Evolutionary conservation across 441 rosid species (phyloP), one percentile per base, ranked within the genome.

Genomic region (Mallotus repandus): DNA sequence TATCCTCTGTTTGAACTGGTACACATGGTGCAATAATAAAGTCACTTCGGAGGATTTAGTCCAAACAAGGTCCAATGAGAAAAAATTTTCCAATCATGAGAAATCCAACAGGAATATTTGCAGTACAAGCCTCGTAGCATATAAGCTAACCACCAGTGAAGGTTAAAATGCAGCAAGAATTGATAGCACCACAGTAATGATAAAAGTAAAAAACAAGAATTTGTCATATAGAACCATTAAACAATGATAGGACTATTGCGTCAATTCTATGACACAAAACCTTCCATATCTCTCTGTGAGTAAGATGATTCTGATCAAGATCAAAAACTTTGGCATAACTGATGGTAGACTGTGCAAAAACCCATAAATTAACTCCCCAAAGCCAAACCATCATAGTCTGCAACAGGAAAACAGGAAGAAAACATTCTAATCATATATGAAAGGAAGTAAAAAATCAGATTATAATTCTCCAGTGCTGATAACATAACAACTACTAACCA

Each of bases 301-400:
- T 88, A 61, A 94, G 98, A 88, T 92, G 96, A 81, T 86, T 88
- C 76, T 92, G 94, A 82, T 96, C 92, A 63, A 92, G 88, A 79
- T 86, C 83, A 67, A 96, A 96, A 66, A 92, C 82, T 68, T 85
- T 86, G 62, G 89, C 89, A 78, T 92, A 96, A 77, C 83, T 90
- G 65, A 96, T 84, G 71, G 85, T 93, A 49, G 96, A 85, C 83
- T 88, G 94, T 15, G 92, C 69, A 77, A 96, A 96, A 58, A 91
- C 91, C 98, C 94, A 94, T 74, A 91, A 76, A 71, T 91, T 94
- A 61, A 92, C 81, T 77, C 98, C 99, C 98, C 98, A 96, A 46
- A 96, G 89, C 99, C 99, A 96, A 66, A 92, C 97, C 96, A 90
- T 88, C 91, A 88, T 76, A 48, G 97, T 92, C 99, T 96, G 87